Evolutionary conservation across 208 protist species (phyloP), one percentile per base, ranked within the genome.

Genomic region (Crithidia fasciculata): DNA sequence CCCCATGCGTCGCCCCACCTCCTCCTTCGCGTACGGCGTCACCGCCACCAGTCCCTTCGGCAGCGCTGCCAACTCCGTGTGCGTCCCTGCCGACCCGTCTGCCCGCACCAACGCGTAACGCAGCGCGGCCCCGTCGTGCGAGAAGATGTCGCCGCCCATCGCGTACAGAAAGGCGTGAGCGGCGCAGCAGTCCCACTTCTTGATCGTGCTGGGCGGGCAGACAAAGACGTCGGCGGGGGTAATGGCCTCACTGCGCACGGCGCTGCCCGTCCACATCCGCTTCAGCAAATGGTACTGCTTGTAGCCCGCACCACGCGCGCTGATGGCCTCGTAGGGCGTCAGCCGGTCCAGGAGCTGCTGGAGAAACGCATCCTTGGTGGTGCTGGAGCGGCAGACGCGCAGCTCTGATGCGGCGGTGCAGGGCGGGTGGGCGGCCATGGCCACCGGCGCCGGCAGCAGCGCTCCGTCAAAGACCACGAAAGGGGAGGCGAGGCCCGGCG

Each of bases 131-230:
- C 87, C 84, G 19, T 79, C 57, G 52, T 69, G 49, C 13, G 61
- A 54, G 72, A 69, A 84, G 2, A 92, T 67, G 10, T 92, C 88
- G 36, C 92, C 90, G 9, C 82, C 85, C 9, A 87, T 57, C 44
- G 90, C 86, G 12, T 59, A 54, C 8, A 95, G 47, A 19, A 96
- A 89, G 9, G 90, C 92, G 67, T 95, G 85, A 13, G 89, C 82
- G 6, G 76, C 90, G 58, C 89, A 93, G 54, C 82, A 90, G 72
- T 95, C 92, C 90, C 92, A 95, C 62, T 88, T 86, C 62, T 86
- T 91, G 7, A 88, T 89, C 39, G 86, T 83, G 36, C 66, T 43
- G 0, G 72, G 74, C 10, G 86, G 87, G 52, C 78, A 87, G 4
- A 95, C 58, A 65, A 91, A 96, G 10, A 89, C 84, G 58, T 95